Base-by-base conservation (phyloP, 768 basidiomycete genomes). In the Coprinellus micaceus region DNA sequence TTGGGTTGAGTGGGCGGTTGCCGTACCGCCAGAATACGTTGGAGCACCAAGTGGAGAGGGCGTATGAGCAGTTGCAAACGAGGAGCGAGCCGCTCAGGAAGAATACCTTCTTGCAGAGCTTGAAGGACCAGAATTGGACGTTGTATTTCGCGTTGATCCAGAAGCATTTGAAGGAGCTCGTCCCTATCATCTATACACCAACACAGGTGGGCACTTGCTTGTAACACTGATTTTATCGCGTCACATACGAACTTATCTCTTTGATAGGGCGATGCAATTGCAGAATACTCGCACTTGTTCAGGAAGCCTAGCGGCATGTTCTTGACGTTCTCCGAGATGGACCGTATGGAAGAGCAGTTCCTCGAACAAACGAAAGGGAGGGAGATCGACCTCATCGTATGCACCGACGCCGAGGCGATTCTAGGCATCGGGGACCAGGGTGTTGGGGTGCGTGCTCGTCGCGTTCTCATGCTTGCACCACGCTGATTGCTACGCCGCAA, bases 401-500 rank as follows among this genome's bases (percentile, higher is more conserved):
- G 87, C 53, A 88, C 90, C 0, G 93, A 95, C 66, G 83, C 86
- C 3, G 91, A 93, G 63, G 89, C 89, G 0, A 94, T 94, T 57
- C 74, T 95, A 10, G 93, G 93, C 15, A 81, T 81, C 50, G 79
- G 79, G 1, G 79, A 81, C 64, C 79, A 81, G 60, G 79, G 92
- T 55, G 91, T 93, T 71, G 89, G 75, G 67, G 85, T 80, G 63
- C 51, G 71, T 63, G 10, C 11, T 30, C 11, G 46, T 57, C 10
- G 9, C 4, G 30, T 48, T 44, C 45, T 33, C n/a, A n/a, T n/a
- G n/a, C n/a, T n/a, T n/a, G n/a, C n/a, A n/a, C n/a, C n/a, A n/a
- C n/a, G n/a, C n/a, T n/a, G n/a, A n/a, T n/a, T n/a, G n/a, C n/a
- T n/a, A n/a, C n/a, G n/a, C n/a, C n/a, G n/a, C 29, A 21, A 19